Base-by-base conservation (phyloP, 1,284 basidiomycete genomes). In the Ustilago bromivora region DNA sequence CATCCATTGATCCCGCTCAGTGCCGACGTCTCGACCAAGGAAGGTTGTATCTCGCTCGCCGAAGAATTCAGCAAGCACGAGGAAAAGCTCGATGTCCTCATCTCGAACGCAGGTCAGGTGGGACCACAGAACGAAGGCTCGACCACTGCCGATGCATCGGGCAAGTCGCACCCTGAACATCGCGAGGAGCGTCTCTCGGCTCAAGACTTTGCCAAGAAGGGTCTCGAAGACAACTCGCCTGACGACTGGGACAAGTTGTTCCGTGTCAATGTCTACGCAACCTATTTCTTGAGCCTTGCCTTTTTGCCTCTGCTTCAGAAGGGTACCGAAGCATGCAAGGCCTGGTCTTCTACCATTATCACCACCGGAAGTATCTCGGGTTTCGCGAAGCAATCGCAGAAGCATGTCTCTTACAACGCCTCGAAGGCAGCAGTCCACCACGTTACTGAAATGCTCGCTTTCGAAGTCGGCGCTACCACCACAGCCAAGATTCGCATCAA, bases 231-330 rank as follows among this genome's bases (percentile, higher is more conserved):
- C 43, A 80, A 82, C 54, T 56, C 70, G 11, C 77, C 82, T 31
- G 66, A 82, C 53, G 71, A 82, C 51, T 82, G 81, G 81, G 70
- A 80, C 57, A 62, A 68, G 4, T 63, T 82, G 8, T 78, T 82
- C 66, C 66, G 66, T n/a, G 52, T 73, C 55, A 82, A 82, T 54
- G 68, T 73, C 47, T 63, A 60, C 43, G 65, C 80, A 15, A 57
- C 63, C 55, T 75, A 80, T 54, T 82, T 82, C 41, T 51, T 77
- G 41, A 65, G 70, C 57, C 61, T 79, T 19, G 71, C 81, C 34
- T 80, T 82, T 38, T 32, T 82, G 3, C 80, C 78, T 9, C 67
- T 81, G 3, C 63, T 81, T 35, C 36, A 71, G 34, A 72, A 74
- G 55, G 80, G 66, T 31, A 67, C 63, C 35, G 63, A 80, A 41